A percentile compares a stretch with the other conserved stretches of the same genome.
Conservation (phyloP, 352 stramenopile genomes). For the Globisporangium viniferum region DNA sequence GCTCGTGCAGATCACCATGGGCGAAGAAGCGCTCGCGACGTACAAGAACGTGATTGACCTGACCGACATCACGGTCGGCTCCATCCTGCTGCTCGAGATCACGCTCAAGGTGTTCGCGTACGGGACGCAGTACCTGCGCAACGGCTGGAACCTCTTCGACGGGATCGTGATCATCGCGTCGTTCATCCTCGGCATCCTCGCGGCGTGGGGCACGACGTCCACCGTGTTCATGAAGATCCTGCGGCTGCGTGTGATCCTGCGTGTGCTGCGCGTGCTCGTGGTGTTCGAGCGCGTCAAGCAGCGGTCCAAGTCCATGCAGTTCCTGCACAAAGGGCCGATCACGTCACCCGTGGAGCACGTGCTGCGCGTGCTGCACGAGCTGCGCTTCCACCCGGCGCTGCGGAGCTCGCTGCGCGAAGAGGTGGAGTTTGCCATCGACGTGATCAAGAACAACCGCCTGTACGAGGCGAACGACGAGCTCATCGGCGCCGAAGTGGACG, state of each 20-base stretch:
- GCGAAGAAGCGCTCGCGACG: conserved; percentile 38
- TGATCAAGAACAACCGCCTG: conserved; percentile 84
- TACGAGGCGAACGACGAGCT: conserved; percentile 81
- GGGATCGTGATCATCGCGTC: conserved; percentile 75
- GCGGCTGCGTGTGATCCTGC: conserved; percentile 67
- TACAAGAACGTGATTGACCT: conserved; percentile 75
- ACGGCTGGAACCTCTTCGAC: conserved; percentile 79
- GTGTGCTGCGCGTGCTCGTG: conserved; percentile 79
- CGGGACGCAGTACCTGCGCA: conserved; percentile 55
- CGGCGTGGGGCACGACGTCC: conserved; percentile 52
- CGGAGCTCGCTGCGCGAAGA: conserved; percentile 46
- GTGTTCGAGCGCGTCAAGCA: conserved; percentile 87
- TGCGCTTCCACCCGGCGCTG: conserved; percentile 75
- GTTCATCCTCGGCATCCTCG: conserved; percentile 71
- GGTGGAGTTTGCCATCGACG: conserved; percentile 79
- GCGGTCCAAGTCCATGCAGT: conserved; percentile 68
- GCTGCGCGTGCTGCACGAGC: conserved; percentile 64
- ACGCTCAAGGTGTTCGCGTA: conserved; percentile 79
- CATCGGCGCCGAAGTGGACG: conserved; percentile 61
- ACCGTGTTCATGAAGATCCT: conserved; percentile 68
- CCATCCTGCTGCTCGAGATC: conserved; percentile 80
- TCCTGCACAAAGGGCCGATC: conserved; percentile 66
- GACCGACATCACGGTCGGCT: conserved; percentile 82
- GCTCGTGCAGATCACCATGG: conserved; percentile 78
- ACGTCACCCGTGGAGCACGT: conserved; percentile 81